These are phyloP conservation scores for Theileria sp. DNA, from an alignment of 169 alveolate genomes.

Conservation along the genomic window DNA sequence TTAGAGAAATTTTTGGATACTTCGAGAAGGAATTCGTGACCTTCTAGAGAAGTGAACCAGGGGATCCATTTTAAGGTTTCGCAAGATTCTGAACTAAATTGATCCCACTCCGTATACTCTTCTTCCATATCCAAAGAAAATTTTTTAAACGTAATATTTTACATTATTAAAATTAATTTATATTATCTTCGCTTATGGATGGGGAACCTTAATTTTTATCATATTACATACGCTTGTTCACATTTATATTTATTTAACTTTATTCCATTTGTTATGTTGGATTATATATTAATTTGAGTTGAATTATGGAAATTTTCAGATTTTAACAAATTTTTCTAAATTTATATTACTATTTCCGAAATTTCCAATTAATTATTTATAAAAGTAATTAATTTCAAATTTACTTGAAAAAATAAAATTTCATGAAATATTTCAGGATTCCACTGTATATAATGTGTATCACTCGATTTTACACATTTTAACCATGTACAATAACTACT, in stretches of 20 bases:
- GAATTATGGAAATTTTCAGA: too few relatives aligned
- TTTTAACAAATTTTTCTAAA: too few relatives aligned
- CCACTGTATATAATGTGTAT: neutral
- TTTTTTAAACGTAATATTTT: neutral
- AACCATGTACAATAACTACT: neutral
- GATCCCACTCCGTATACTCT: conserved; percentile 56
- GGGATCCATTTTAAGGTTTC: conserved; percentile 64
- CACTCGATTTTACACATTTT: neutral
- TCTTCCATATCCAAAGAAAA: conserved; percentile 12
- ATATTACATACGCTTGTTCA: too few relatives aligned
- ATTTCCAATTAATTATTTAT: too few relatives aligned
- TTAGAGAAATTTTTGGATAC: conserved; percentile 18
- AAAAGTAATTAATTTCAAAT: too few relatives aligned
- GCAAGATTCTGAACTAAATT: conserved; percentile 43
- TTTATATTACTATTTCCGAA: too few relatives aligned
- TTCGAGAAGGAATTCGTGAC: conserved; percentile 63
- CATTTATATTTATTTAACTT: too few relatives aligned
- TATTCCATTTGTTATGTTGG: too few relatives aligned
- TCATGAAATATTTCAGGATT: too few relatives aligned
- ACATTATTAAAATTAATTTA: neutral
- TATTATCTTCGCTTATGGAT: neutral
- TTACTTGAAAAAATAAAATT: too few relatives aligned
- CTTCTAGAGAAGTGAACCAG: conserved; percentile 68
- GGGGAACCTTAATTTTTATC: neutral
- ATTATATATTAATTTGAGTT: too few relatives aligned